phyloP scores from a whole-genome alignment of 306 rosid species.

The Castanea crenata region DNA sequence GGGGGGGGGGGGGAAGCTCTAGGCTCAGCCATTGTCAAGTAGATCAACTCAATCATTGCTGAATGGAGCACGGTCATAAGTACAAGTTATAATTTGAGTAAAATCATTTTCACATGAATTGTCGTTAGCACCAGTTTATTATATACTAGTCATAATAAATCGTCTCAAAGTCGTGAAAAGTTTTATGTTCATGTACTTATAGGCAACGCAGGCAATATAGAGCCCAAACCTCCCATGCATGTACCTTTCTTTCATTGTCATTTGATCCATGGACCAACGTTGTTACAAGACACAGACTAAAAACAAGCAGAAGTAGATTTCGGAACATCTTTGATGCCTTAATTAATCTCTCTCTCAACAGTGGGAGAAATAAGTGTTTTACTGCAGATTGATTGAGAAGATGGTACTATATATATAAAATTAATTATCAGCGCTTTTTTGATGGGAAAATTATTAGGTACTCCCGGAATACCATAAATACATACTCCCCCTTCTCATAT shows the following conservation, averaged over 20 bases:
- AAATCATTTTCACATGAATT: too few relatives aligned
- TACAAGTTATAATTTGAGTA: too few relatives aligned
- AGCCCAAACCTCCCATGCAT: background rate
- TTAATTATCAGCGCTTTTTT: background rate
- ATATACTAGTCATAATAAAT: background rate
- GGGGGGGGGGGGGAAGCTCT: too few relatives aligned
- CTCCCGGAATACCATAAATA: too few relatives aligned
- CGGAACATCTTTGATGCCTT: constrained; percentile 21
- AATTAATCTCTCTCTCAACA: background rate
- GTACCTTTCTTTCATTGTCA: constrained; percentile 61
- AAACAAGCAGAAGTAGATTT: constrained; percentile 17
- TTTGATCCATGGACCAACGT: constrained; percentile 34
- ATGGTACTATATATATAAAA: background rate
- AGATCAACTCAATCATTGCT: background rate
- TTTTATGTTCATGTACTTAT: too few relatives aligned
- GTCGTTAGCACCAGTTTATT: too few relatives aligned
- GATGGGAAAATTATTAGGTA: too few relatives aligned
- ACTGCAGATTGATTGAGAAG: background rate
- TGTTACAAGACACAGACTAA: constrained; percentile 21
- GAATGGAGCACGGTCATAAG: too few relatives aligned
- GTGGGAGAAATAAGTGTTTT: background rate
- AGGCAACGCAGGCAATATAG: background rate
- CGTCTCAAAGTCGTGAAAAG: too few relatives aligned
- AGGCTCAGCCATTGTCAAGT: background rate
- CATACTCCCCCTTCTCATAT: too few relatives aligned